Percentiles rank a stretch among this genome's conserved stretches.
These are phyloP conservation scores for Misopates orontium DNA, from an alignment of 257 asterid genomes.

Conservation along the genomic window DNA sequence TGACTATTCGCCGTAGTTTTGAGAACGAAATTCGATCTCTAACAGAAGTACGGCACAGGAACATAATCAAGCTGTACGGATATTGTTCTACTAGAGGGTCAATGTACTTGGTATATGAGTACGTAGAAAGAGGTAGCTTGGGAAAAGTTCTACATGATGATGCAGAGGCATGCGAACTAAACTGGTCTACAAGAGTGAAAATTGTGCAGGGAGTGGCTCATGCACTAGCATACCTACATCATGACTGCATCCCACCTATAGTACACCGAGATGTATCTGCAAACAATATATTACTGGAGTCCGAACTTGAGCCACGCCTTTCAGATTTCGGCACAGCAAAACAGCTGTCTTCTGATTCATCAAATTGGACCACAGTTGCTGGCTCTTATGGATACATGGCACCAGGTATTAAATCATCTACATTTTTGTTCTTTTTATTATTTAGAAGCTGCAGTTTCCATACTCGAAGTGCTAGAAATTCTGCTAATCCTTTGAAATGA, in stretches of 20 bases:
- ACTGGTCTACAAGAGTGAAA: slow-evolving; percentile 66
- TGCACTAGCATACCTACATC: slow-evolving; percentile 94
- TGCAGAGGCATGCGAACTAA: slow-evolving; percentile 49
- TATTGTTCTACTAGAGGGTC: slow-evolving; percentile 69
- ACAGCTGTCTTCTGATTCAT: slow-evolving; percentile 56
- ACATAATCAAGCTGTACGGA: slow-evolving; percentile 84
- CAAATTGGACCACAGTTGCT: slow-evolving; percentile 76
- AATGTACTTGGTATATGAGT: slow-evolving; percentile 90
- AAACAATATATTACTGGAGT: slow-evolving; percentile 73
- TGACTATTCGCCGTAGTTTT: slow-evolving; percentile 48
- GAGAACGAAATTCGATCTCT: slow-evolving; percentile 80
- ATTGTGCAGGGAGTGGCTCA: slow-evolving; percentile 84
- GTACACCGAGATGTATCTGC: slow-evolving; percentile 85
- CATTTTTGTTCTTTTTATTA: background rate
- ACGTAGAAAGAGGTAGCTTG: slow-evolving; percentile 77
- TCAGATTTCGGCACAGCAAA: slow-evolving; percentile 96
- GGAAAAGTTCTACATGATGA: slow-evolving; percentile 51
- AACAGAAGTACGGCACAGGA: slow-evolving; percentile 88
- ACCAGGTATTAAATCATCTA: slow-evolving; percentile 63
- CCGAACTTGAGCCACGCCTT: slow-evolving; percentile 67
- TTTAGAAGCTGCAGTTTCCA: slow-evolving; percentile 29
- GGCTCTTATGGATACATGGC: slow-evolving; percentile 99
- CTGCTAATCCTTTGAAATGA: background rate
- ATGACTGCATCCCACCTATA: slow-evolving; percentile 80
- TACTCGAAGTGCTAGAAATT: background rate